Evolutionary conservation across 352 stramenopile genomes (phyloP).

Genomic region (Globisporangium canariense): DNA sequence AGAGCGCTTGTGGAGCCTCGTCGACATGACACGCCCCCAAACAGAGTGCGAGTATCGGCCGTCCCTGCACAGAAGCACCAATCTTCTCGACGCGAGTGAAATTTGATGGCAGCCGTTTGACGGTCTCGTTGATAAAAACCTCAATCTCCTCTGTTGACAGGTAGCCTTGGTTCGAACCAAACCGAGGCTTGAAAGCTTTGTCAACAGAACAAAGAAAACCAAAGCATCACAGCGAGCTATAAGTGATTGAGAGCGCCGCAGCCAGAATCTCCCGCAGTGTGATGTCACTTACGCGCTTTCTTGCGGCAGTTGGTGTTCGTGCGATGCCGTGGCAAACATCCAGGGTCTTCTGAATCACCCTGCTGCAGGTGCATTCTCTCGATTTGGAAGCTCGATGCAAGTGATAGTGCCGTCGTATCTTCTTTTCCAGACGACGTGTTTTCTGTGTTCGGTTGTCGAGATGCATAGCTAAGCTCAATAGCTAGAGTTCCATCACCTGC

Average conservation of each 20-base stretch:
- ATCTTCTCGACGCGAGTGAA: constrained; percentile 58
- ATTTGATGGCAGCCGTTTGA: constrained; percentile 26
- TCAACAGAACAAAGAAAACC: neutral
- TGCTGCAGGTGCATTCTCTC: constrained; percentile 26
- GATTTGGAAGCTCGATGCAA: constrained; percentile 14
- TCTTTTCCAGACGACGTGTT: neutral
- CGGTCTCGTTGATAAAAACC: constrained; percentile 44
- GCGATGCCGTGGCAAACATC: constrained; percentile 30
- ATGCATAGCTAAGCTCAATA: constrained; percentile 1
- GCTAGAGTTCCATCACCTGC: neutral
- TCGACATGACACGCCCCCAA: constrained; percentile 43
- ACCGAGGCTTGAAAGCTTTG: constrained; percentile 39
- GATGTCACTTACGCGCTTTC: constrained; percentile 32
- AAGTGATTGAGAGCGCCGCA: neutral
- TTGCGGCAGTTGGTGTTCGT: constrained; percentile 37
- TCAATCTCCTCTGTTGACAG: constrained; percentile 63
- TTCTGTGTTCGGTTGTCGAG: neutral
- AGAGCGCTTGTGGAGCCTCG: constrained; percentile 55
- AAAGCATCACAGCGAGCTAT: neutral
- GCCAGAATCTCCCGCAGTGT: neutral
- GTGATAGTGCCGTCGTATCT: neutral
- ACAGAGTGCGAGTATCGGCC: constrained; percentile 63
- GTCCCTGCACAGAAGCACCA: constrained; percentile 53
- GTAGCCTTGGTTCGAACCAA: constrained; percentile 61
- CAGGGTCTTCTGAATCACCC: constrained; percentile 25